Percentiles rank a stretch among this genome's conserved stretches.
These are phyloP conservation scores for Wickerhamiella azymoides DNA, from an alignment of 805 yeast genomes.

Conservation along the genomic window DNA sequence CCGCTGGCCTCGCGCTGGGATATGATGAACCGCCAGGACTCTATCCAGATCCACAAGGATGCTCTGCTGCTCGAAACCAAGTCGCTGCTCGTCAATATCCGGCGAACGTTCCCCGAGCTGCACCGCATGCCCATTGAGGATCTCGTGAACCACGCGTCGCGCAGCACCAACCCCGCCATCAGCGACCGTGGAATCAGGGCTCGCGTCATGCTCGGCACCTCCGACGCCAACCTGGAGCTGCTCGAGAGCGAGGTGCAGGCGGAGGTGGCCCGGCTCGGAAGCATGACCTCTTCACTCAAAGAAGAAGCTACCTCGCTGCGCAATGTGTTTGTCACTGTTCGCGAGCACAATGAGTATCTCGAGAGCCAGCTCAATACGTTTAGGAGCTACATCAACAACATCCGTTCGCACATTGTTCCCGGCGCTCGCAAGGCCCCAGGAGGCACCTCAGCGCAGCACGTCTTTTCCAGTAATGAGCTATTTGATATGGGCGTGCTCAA, in stretches of 20 bases:
- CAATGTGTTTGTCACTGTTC: conserved; percentile 22
- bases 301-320: conserved; percentile 23
- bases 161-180: conserved; percentile 19
- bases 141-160: conserved; percentile 25
- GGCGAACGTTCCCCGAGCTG: conserved; percentile 24
- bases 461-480: conserved; percentile 20
- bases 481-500: conserved; percentile 17
- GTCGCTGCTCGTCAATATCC: conserved; percentile 25
- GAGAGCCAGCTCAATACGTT: conserved; percentile 26
- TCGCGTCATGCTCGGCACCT: conserved; percentile 21
- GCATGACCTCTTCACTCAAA: conserved; percentile 22
- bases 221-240: conserved; percentile 18
- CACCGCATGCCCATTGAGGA: conserved; percentile 14
- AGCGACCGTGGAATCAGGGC: conserved; percentile 25
- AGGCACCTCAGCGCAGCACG: conserved; percentile 16
- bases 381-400: conserved; percentile 25
- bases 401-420: conserved; percentile 17
- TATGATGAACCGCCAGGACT: conserved; percentile 19
- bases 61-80: conserved; percentile 26
- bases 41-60: conserved; percentile 22
- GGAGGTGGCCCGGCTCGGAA: conserved; percentile 25
- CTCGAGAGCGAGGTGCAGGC: conserved; percentile 24
- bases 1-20: conserved; percentile 25
- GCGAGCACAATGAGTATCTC: conserved; percentile 27
- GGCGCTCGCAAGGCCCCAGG: conserved; percentile 10